phyloP scores from a whole-genome alignment of 371 early-diverging fungal species.

The Actinomucor elegans region DNA sequence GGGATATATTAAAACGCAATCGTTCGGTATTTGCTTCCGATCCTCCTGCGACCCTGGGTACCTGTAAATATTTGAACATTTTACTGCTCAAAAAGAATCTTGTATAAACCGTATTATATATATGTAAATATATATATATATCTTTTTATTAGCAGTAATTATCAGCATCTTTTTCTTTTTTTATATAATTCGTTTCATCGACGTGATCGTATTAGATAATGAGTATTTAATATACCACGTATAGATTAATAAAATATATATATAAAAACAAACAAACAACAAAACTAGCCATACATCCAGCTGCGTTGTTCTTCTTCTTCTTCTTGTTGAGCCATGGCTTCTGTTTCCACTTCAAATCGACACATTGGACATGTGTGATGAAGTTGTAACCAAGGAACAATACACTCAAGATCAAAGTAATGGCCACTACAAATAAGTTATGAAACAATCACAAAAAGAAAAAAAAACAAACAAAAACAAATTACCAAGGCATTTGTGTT shows the following conservation, averaged over 20 bases:
- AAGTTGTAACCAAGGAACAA: constrained; percentile 59
- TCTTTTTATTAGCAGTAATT: too few relatives aligned
- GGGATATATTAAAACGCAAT: constrained; percentile 23
- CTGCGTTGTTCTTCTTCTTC: constrained; percentile 47
- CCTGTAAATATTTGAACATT: constrained; percentile 14
- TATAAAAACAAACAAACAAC: too few relatives aligned
- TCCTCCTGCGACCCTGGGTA: not conserved
- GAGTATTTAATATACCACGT: too few relatives aligned
- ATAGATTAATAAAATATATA: too few relatives aligned
- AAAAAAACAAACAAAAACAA: not conserved
- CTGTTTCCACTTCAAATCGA: constrained; percentile 53
- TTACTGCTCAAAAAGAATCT: constrained; percentile 17
- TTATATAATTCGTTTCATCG: too few relatives aligned
- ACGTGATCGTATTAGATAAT: too few relatives aligned
- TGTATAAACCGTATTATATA: too few relatives aligned
- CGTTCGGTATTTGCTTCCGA: constrained; percentile 18
- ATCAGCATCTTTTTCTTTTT: too few relatives aligned
- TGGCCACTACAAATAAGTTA: constrained; percentile 39
- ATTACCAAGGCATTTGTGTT: constrained; percentile 54
- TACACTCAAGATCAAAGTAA: constrained; percentile 57
- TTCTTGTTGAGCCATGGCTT: constrained; percentile 40
- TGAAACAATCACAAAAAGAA: constrained; percentile 4
- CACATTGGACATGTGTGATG: constrained; percentile 66
- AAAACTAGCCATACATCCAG: constrained; percentile 52
- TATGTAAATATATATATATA: too few relatives aligned